A percentile compares a stretch with the other conserved stretches of the same genome.
These are phyloP conservation scores for Phytophthora europaea DNA, from an alignment of 352 stramenopile species.

Conservation along the genomic window DNA sequence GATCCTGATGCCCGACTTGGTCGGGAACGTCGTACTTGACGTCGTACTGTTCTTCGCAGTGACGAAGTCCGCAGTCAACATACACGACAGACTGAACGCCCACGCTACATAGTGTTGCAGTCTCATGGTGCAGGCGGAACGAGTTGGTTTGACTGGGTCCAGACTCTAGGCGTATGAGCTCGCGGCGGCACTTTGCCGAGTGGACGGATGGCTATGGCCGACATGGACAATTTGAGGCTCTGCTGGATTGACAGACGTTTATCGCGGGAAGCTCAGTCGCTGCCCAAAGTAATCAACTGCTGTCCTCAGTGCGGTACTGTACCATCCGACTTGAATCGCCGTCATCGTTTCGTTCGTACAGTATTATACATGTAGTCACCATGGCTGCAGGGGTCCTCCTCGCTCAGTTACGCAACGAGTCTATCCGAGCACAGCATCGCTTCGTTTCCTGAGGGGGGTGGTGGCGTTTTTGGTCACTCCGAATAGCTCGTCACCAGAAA, in stretches of 20 bases:
- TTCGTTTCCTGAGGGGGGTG: background rate
- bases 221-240: background rate
- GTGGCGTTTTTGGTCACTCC: too few species aligned
- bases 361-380: too few species aligned
- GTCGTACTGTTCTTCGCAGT: conserved; percentile 26
- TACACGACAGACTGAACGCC: background rate
- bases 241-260: background rate
- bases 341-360: background rate
- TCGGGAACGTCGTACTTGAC: conserved; percentile 30
- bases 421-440: background rate
- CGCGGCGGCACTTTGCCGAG: background rate
- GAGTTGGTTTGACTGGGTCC: background rate
- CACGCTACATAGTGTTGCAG: conserved; percentile 11
- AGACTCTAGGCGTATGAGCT: background rate
- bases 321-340: background rate
- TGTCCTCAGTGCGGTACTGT: background rate
- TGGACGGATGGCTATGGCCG: background rate
- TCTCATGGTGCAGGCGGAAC: conserved; percentile 9
- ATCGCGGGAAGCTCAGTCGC: background rate
- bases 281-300: background rate
- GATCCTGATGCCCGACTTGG: conserved; percentile 42
- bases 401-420: background rate
- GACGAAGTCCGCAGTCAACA: conserved; percentile 2
- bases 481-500: too few species aligned
- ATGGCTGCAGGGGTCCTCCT: background rate